Base-by-base conservation (phyloP, 768 basidiomycete genomes). In the Jaapia argillacea region DNA sequence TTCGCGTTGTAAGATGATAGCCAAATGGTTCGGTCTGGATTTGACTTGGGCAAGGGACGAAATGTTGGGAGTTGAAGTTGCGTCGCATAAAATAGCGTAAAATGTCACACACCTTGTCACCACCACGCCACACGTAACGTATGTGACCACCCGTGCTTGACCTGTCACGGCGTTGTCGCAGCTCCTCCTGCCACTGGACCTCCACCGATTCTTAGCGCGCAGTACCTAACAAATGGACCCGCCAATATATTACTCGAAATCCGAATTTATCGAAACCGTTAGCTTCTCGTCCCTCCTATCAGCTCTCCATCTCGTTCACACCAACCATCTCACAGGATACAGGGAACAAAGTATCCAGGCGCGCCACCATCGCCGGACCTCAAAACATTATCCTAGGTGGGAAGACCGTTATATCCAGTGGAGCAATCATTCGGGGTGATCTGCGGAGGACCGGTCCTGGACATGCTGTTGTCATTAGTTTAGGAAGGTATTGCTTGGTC, bases 311-410 rank as follows among this genome's bases (percentile, higher is more conserved):
- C 20, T 12, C 7, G 14, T 22, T 43, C 20, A 47, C 26, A 24
- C 14, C 24, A n/a, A 2, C 10, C 20, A n/a, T 37, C 13, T 28
- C 40, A 24, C 60, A 92, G 89, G 91, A 93, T 58, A 93, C 90
- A 48, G 90, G 89, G 36, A 94, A 98, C 70, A 94, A 94, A 62
- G 93, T 97, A 36, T 93, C 89, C 31, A 77, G 90, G 45, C 79
- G 86, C 48, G 90, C 91, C 14, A 84, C 81, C 22, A 96, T 97
- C 55, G 79, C 84, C 44, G 94, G 94, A 1, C 86, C 91, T 7
- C 85, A 92, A 61, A 97, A 96, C 60, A 99, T 98, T 59, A 90
- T 97, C 48, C 79, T 99, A 12, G 91, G 90, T 31, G 96, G 94
- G 37, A 96, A 97, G 67, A 92, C 91, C 2, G 90, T 98, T 60